Evolutionary conservation across 2,329 filamentous ascomycete species (phyloP).

Genomic region (Penicillium palitans): DNA sequence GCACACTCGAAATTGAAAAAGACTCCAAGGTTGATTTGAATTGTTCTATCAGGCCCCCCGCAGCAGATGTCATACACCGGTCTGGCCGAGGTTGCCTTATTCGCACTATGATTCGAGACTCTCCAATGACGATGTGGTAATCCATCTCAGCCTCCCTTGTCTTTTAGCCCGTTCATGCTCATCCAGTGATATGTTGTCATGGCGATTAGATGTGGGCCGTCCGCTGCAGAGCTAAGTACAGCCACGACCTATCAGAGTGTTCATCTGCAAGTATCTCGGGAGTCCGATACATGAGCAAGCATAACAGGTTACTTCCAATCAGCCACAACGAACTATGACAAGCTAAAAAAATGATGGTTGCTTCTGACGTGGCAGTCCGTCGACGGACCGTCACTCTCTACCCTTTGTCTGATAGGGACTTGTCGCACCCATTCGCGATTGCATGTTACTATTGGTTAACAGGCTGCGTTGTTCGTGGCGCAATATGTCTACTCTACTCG

Average conservation of each 20-base stretch:
- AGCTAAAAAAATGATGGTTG: constrained; percentile 15
- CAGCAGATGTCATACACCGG: background rate
- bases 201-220: constrained; percentile 8
- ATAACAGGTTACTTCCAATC: constrained; percentile 5
- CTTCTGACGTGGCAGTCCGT: constrained; percentile 38
- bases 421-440: constrained; percentile 9
- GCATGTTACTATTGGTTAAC: constrained; percentile 4
- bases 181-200: constrained; percentile 11
- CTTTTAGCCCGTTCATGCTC: constrained; percentile 2
- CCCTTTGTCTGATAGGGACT: constrained; percentile 16
- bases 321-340: constrained; percentile 16
- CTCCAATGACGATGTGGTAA: constrained; percentile 16
- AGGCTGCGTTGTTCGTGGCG: background rate
- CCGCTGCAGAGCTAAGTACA: constrained; percentile 11
- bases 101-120: background rate
- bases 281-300: constrained; percentile 24
- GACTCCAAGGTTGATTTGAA: background rate
- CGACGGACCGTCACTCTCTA: constrained; percentile 14
- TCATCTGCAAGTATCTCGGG: background rate
- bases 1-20: background rate
- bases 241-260: constrained; percentile 19
- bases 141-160: constrained; percentile 6
- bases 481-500: background rate
- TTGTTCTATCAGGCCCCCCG: background rate
- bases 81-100: background rate